Conservation (phyloP, 2,329 filamentous ascomycete species). For the Ceratocystis huliohia region DNA sequence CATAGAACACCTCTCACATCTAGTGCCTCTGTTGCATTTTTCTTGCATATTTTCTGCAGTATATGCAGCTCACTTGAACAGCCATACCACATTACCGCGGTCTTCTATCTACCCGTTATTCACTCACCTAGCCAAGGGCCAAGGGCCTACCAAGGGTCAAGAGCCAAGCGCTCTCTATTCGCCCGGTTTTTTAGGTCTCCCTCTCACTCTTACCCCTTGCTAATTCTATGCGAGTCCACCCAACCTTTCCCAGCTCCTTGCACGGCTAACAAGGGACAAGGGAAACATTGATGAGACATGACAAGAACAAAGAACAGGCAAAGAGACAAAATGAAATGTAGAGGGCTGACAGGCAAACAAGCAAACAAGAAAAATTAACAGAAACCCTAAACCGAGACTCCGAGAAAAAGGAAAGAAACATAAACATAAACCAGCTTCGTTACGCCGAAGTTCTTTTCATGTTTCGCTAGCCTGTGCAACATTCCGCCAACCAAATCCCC, state of each 20-base stretch:
- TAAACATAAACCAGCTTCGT: not conserved
- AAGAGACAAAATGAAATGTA: not conserved
- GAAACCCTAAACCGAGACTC: not conserved
- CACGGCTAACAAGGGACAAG: not conserved
- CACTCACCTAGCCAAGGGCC: no score
- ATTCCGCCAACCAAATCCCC: not conserved
- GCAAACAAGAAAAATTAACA: not conserved
- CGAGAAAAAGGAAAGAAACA: not conserved
- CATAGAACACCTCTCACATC: no score
- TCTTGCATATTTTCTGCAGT: no score
- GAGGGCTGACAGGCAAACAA: not conserved
- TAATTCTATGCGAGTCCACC: not conserved
- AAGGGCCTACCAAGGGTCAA: no score
- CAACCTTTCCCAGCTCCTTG: not conserved
- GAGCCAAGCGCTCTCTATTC: not conserved
- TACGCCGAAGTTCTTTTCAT: not conserved
- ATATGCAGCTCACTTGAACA: no score
- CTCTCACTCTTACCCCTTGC: not conserved
- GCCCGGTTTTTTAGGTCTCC: not conserved
- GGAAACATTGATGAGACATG: not conserved
- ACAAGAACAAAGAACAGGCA: not conserved
- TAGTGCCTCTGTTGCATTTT: no score
- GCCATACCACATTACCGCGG: no score
- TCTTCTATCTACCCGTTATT: no score
- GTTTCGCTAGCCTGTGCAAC: not conserved